Percentiles rank a stretch among this genome's conserved stretches.
phyloP scores from a whole-genome alignment of 2,329 filamentous ascomycete genomes.

The Fusarium phyllophilum region DNA sequence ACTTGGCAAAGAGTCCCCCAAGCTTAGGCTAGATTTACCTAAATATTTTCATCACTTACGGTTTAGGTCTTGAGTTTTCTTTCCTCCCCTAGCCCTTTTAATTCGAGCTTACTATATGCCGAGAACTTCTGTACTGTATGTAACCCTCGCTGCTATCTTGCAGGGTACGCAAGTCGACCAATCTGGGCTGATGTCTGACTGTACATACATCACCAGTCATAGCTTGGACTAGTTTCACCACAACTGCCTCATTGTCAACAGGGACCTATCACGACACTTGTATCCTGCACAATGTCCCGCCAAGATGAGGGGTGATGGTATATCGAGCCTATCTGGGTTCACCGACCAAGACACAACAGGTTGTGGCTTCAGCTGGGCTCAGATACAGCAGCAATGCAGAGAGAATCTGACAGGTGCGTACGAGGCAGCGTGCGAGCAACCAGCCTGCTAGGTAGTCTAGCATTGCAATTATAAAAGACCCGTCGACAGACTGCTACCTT shows the following conservation, averaged over 20 bases:
- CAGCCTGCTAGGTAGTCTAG: neutral
- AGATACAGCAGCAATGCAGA: neutral
- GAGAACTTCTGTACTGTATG: neutral
- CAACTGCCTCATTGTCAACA: constrained; percentile 9
- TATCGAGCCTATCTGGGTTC: constrained; percentile 22
- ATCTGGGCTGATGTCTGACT: constrained; percentile 4
- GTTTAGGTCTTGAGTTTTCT: too few species aligned
- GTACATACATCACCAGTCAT: constrained; percentile 3
- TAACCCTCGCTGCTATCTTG: neutral
- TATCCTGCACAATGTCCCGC: constrained; percentile 19
- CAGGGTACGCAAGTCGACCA: neutral
- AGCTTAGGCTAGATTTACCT: too few species aligned
- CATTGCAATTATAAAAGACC: constrained; percentile 18
- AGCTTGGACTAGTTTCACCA: constrained; percentile 28
- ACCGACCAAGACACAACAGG: constrained; percentile 29
- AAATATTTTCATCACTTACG: too few species aligned
- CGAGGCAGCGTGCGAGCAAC: neutral
- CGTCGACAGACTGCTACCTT: neutral
- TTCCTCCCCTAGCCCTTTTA: neutral
- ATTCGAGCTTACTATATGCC: constrained; percentile 7
- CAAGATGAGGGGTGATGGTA: constrained; percentile 26
- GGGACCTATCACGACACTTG: constrained; percentile 23
- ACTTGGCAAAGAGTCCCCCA: too few species aligned
- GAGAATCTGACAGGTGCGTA: constrained; percentile 4
- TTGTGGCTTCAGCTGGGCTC: constrained; percentile 29